Evolutionary conservation across 305 asterid species (phyloP).

Genomic region (Petunia hybrid): DNA sequence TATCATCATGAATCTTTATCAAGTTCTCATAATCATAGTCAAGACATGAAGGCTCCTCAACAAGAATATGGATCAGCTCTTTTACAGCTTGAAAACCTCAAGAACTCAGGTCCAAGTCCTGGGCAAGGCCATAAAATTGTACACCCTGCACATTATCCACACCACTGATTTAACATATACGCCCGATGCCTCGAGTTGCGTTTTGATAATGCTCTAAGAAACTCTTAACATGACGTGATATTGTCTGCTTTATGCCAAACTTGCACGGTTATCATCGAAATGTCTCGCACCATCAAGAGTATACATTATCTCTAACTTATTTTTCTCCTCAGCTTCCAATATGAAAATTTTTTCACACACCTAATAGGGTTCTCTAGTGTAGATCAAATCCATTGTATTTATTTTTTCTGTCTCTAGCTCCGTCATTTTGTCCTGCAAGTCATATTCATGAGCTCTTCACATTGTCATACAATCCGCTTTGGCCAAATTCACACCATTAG

Average conservation of each 20-base stretch:
- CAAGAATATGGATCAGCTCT: background rate
- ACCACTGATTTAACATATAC: background rate
- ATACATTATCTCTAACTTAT: too few relatives aligned
- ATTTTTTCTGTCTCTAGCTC: background rate
- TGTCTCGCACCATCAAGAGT: too few relatives aligned
- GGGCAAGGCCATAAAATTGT: background rate
- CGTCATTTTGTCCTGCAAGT: background rate
- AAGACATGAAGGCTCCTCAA: background rate
- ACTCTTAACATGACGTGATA: too few relatives aligned
- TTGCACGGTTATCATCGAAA: too few relatives aligned
- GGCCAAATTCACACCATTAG: too few relatives aligned
- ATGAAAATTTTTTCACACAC: too few relatives aligned
- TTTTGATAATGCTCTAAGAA: too few relatives aligned
- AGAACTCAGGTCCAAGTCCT: background rate
- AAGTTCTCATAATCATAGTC: background rate
- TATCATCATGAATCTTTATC: background rate
- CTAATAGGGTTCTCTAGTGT: background rate
- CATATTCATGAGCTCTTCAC: background rate
- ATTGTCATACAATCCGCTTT: too few relatives aligned
- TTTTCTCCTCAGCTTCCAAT: too few relatives aligned
- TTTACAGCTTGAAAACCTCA: background rate
- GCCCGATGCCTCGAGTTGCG: too few relatives aligned
- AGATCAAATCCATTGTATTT: background rate
- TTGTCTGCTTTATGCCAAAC: too few relatives aligned
- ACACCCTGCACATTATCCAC: background rate